These are phyloP conservation scores for Epichloe scottii DNA, from an alignment of 2,329 filamentous ascomycete genomes.

Conservation along the genomic window DNA sequence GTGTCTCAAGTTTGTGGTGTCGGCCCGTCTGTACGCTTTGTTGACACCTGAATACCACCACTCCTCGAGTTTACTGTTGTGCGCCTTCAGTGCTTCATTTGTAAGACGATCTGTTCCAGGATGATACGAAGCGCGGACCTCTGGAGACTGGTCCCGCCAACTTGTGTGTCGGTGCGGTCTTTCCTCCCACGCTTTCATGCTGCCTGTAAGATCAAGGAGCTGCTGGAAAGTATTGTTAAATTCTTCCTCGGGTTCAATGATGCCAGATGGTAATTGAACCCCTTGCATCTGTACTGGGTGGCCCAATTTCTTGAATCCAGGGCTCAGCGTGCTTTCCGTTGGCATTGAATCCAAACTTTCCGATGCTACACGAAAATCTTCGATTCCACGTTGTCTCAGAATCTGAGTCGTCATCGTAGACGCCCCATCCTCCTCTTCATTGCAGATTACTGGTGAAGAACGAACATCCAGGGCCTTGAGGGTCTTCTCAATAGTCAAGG, in stretches of 20 bases:
- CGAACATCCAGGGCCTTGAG: slow-evolving; percentile 17
- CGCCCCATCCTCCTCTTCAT: slow-evolving; percentile 14
- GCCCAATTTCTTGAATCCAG: background rate
- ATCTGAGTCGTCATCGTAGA: slow-evolving; percentile 12
- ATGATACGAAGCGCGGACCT: slow-evolving; percentile 5
- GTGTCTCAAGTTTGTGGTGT: background rate
- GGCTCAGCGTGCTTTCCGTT: background rate
- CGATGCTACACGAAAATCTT: slow-evolving; percentile 4
- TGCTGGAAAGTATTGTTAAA: background rate
- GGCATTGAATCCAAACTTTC: background rate
- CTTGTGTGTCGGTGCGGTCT: background rate
- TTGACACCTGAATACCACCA: slow-evolving; percentile 7
- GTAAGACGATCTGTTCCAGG: slow-evolving; percentile 11
- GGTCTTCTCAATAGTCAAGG: slow-evolving; percentile 29
- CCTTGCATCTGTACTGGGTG: background rate
- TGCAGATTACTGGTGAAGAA: slow-evolving; percentile 2
- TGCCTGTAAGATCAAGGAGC: background rate
- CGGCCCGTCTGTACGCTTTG: background rate
- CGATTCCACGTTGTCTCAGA: slow-evolving; percentile 12
- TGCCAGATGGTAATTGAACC: background rate
- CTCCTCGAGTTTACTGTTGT: slow-evolving; percentile 2
- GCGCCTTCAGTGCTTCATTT: slow-evolving; percentile 11
- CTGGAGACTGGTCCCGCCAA: slow-evolving; percentile 1
- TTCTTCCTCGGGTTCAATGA: slow-evolving; percentile 1
- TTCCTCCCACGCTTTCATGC: background rate